Evolutionary conservation across 768 basidiomycete species (phyloP), one percentile per base, ranked within the genome.

Genomic region (Suillus plorans): DNA sequence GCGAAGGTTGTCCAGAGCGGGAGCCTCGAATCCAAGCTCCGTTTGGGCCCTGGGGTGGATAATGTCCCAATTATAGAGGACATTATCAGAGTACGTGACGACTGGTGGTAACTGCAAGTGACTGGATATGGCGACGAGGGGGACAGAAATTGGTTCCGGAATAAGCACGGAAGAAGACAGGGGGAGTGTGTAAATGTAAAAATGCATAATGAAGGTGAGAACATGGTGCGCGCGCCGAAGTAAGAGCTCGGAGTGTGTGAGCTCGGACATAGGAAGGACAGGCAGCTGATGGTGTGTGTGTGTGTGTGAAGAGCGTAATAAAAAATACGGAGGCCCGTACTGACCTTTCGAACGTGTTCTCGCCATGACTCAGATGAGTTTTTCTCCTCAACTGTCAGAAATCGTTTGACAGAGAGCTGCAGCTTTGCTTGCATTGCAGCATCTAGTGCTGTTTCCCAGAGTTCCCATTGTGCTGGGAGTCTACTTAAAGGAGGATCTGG

Each of bases 51-150:
- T 25, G 66, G 84, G 78, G 67, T 77, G 72, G 42, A 53, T 47
- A 68, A 68, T 81, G 70, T 37, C 69, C 89, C 90, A 92, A 74
- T 97, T 97, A 78, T 95, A 97, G 34, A 97, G 84, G 9, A 97
- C 95, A 36, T 89, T 90, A 73, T 97, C 95, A 12, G 95, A 89
- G 73, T 95, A 97, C 4, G 95, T 97, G 64, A 95, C 82, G 47
- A 97, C 81, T 0, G 96, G 94, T 0, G 96, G 95, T 2, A 97
- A 79, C 62, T 91, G 87, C 12, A 97, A 86, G 53, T 89, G 78
- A 0, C 80, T 74, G 28, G 86, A 91, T 18, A 94, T 84, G 63
- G 86, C 82, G 22, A 95, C 81, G 41, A 94, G 84, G 1, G 96
- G 95, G 6, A 94, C 74, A 10, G 91, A 82, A 61, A 98, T 77